A percentile compares a stretch with the other conserved stretches of the same genome.
phyloP scores from a whole-genome alignment of 1,284 basidiomycete genomes.

The Sanghuangporus sanghuang region DNA sequence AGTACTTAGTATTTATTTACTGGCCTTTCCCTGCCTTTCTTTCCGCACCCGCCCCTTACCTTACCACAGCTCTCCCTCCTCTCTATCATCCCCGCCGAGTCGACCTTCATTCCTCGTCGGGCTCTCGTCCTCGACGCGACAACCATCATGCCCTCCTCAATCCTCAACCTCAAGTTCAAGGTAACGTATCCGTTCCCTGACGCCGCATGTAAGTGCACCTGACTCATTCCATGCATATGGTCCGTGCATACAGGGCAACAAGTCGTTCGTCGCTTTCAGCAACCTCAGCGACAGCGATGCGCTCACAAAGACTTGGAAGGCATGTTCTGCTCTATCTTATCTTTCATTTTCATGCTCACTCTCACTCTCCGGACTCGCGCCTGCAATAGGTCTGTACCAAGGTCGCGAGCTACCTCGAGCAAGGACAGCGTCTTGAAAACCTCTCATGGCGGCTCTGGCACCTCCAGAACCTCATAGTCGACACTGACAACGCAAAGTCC shows the following conservation, averaged over 20 bases:
- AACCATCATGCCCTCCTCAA: conserved; percentile 39
- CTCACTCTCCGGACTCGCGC: background rate
- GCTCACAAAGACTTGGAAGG: conserved; percentile 85
- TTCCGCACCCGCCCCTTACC: background rate
- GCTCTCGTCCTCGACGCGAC: background rate
- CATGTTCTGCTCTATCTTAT: conserved; percentile 23
- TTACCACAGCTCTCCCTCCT: background rate
- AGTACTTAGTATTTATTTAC: background rate
- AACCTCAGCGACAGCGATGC: conserved; percentile 77
- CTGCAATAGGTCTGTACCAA: conserved; percentile 68
- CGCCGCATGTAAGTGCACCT: conserved; percentile 20
- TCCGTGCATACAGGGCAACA: conserved; percentile 60
- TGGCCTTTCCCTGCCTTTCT: background rate
- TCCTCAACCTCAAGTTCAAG: conserved; percentile 85
- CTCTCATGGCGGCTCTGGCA: conserved; percentile 85
- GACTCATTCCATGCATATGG: conserved; percentile 18
- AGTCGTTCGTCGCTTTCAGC: conserved; percentile 84
- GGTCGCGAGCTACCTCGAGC: conserved; percentile 80
- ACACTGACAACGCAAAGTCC: conserved; percentile 77
- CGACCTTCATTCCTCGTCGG: background rate
- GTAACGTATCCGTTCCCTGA: conserved; percentile 29
- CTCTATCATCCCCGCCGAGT: background rate
- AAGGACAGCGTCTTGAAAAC: conserved; percentile 82
- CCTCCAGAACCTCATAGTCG: conserved; percentile 81
- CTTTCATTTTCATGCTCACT: background rate